phyloP scores from a whole-genome alignment of 768 basidiomycete species.

The Leccinum arenicola region DNA sequence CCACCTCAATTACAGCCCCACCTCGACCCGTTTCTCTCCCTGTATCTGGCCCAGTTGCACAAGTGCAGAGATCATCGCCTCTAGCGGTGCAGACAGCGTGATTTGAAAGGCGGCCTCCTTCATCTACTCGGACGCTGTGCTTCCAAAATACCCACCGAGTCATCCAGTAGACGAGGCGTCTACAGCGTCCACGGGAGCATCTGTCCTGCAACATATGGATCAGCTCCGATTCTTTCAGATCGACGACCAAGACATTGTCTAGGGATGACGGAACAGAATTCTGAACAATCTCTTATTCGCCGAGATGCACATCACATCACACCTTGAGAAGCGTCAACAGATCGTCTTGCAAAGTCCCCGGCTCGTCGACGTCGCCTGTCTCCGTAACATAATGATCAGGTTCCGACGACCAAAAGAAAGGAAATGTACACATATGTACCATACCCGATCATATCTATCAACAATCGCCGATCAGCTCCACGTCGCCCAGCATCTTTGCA shows the following conservation, averaged over 20 bases:
- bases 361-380: conserved; percentile 24
- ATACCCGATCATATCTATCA: conserved; percentile 80
- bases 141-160: conserved; percentile 70
- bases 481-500: no score
- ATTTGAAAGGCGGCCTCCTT: conserved; percentile 52
- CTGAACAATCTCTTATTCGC: conserved; percentile 34
- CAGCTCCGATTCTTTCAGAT: conserved; percentile 59
- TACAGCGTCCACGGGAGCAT: conserved; percentile 1
- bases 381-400: conserved; percentile 21
- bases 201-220: conserved; percentile 48
- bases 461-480: conserved; percentile 47
- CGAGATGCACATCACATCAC: no score
- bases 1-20: no score
- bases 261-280: conserved; percentile 63
- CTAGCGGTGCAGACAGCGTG: conserved; percentile 49
- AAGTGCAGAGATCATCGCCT: conserved; percentile 50
- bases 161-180: conserved; percentile 49
- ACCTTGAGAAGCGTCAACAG: no score
- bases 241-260: conserved; percentile 57
- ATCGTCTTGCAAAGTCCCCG: no score
- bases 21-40: conserved; percentile 22
- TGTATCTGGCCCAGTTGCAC: conserved; percentile 33
- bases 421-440: conserved; percentile 41
- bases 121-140: conserved; percentile 55
- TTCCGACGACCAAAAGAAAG: neutral